Percentiles rank a stretch among this genome's conserved stretches.
Evolutionary conservation across 2,329 filamentous ascomycete genomes (phyloP).

Genomic region (Apiospora phragmitis): DNA sequence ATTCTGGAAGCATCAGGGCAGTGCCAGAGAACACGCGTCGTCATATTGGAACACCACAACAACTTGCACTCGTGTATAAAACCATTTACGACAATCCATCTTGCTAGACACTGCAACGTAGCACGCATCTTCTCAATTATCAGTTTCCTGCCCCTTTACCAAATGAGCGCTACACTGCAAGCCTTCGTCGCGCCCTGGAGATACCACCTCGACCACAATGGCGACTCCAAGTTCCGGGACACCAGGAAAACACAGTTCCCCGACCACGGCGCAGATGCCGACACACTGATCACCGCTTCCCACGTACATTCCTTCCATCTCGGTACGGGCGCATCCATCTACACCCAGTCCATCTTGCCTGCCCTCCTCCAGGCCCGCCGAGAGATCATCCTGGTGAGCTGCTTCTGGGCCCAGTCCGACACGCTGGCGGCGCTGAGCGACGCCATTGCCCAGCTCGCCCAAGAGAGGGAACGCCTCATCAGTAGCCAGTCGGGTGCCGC

Average conservation of each 20-base stretch:
- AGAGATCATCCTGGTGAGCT: slow-evolving; percentile 76
- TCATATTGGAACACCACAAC: neutral
- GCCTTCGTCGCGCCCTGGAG: neutral
- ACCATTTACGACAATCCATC: neutral
- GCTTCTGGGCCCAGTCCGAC: slow-evolving; percentile 74
- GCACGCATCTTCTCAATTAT: neutral
- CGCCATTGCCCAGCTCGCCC: slow-evolving; percentile 60
- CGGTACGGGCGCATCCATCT: slow-evolving; percentile 60
- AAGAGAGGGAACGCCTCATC: slow-evolving; percentile 38
- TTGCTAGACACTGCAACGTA: neutral
- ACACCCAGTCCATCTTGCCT: slow-evolving; percentile 56
- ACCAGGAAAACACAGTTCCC: slow-evolving; percentile 41
- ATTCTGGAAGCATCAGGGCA: neutral
- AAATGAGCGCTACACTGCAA: neutral
- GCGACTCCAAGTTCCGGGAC: neutral
- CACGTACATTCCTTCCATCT: slow-evolving; percentile 49
- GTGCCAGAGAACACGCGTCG: neutral
- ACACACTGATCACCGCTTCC: slow-evolving; percentile 50
- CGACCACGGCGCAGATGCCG: slow-evolving; percentile 35
- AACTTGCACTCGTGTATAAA: neutral
- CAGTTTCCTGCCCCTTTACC: neutral
- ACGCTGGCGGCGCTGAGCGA: slow-evolving; percentile 59
- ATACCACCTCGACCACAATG: slow-evolving; percentile 6
- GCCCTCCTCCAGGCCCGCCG: slow-evolving; percentile 59
- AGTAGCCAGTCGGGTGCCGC: slow-evolving; percentile 27